These are phyloP conservation scores for Cryptococcus amylolentus DNA, from an alignment of 1,284 basidiomycete species.

Conservation along the genomic window DNA sequence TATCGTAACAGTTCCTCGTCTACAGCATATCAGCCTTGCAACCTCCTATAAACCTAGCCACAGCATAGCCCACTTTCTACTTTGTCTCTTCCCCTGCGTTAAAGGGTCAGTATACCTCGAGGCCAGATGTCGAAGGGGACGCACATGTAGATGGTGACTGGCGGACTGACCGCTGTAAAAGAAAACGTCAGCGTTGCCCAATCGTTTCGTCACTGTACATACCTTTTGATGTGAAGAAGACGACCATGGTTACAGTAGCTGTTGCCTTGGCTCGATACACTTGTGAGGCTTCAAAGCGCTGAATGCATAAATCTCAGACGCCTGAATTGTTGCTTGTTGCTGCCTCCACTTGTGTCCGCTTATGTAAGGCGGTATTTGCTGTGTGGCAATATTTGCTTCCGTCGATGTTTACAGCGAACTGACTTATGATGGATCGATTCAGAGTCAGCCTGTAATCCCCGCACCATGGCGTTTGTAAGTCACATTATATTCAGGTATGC, in stretches of 20 bases:
- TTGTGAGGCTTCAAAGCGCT: no score
- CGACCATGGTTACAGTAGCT: constrained; percentile 51
- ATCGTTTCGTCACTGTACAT: constrained; percentile 1
- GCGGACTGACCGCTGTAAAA: constrained; percentile 55
- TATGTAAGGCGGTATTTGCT: no score
- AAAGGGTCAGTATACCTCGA: neutral
- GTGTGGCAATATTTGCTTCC: no score
- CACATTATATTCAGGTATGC: no score
- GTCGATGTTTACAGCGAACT: neutral
- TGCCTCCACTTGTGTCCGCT: neutral
- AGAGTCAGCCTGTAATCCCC: no score
- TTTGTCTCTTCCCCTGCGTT: constrained; percentile 78
- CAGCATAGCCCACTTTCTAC: constrained; percentile 69
- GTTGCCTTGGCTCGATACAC: neutral
- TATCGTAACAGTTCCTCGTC: constrained; percentile 93
- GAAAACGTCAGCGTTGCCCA: constrained; percentile 1
- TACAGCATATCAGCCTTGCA: constrained; percentile 42
- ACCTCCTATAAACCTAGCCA: neutral
- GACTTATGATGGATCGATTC: no score
- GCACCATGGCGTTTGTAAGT: no score
- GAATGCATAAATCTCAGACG: no score
- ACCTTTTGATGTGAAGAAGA: constrained; percentile 58
- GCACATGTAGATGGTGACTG: constrained; percentile 74
- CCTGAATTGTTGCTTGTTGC: no score
- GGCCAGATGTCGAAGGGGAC: constrained; percentile 8